Conservation (phyloP, 208 protist genomes). For the Wallacemonas collosoma region DNA sequence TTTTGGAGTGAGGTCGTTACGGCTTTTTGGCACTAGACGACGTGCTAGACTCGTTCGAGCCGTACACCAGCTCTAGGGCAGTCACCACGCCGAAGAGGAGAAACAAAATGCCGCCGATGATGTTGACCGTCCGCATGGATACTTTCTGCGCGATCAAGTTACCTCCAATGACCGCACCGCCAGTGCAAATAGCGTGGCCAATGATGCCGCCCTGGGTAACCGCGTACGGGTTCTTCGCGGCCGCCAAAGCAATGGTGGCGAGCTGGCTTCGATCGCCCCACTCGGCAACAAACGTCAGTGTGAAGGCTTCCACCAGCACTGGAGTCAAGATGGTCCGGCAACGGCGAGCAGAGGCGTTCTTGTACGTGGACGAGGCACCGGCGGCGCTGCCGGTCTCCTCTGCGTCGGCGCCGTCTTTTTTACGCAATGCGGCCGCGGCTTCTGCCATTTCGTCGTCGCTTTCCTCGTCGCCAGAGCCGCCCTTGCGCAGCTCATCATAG, state of each 20-base stretch:
- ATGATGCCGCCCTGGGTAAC: slow-evolving; percentile 94
- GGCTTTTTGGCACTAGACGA: background rate
- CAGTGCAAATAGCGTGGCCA: slow-evolving; percentile 95
- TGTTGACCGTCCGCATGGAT: slow-evolving; percentile 80
- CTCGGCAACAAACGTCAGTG: slow-evolving; percentile 96
- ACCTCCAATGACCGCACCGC: slow-evolving; percentile 91
- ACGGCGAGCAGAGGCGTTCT: slow-evolving; percentile 41
- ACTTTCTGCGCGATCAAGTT: slow-evolving; percentile 78
- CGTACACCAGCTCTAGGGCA: slow-evolving; percentile 52
- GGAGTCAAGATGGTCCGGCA: slow-evolving; percentile 64
- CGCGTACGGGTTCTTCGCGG: slow-evolving; percentile 91
- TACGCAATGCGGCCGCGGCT: slow-evolving; percentile 74
- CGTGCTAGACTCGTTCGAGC: slow-evolving; percentile 33
- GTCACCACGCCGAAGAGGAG: slow-evolving; percentile 77
- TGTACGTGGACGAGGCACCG: slow-evolving; percentile 33
- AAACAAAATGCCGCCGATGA: slow-evolving; percentile 81
- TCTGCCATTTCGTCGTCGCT: slow-evolving; percentile 91
- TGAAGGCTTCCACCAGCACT: slow-evolving; percentile 93
- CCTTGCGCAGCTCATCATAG: slow-evolving; percentile 72
- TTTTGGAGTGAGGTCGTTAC: slow-evolving; percentile 11
- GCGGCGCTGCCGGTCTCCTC: slow-evolving; percentile 57
- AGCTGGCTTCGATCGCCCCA: slow-evolving; percentile 98
- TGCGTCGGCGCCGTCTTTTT: slow-evolving; percentile 70
- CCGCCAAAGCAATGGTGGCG: slow-evolving; percentile 93
- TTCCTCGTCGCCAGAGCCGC: slow-evolving; percentile 51